These are phyloP conservation scores for Blastomyces percursus DNA, from an alignment of 2,329 filamentous ascomycete genomes.

Conservation along the genomic window DNA sequence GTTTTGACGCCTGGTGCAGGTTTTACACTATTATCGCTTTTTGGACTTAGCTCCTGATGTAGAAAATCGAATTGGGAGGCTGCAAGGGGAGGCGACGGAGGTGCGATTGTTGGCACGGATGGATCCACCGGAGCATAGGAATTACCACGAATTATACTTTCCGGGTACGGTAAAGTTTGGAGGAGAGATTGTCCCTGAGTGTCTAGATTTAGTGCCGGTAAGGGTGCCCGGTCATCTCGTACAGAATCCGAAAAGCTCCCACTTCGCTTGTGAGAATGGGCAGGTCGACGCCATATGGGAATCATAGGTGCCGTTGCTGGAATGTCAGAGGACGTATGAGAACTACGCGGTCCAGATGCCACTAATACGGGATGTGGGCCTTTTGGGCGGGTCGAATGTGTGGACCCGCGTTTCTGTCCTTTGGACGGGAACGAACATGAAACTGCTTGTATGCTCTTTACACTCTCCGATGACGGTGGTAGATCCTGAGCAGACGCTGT, in stretches of 20 bases:
- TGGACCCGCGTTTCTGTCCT: constrained; percentile 27
- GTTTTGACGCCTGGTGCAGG: constrained; percentile 63
- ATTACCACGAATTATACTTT: constrained; percentile 78
- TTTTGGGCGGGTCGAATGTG: constrained; percentile 23
- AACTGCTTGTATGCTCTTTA: constrained; percentile 45
- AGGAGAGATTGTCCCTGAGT: constrained; percentile 36
- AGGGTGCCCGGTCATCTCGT: constrained; percentile 52
- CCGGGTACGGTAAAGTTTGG: constrained; percentile 57
- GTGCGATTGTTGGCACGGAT: constrained; percentile 58
- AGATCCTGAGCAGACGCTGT: constrained; percentile 26
- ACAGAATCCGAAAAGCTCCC: constrained; percentile 80
- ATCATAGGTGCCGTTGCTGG: constrained; percentile 21
- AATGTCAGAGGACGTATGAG: constrained; percentile 21
- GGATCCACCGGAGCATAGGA: constrained; percentile 72
- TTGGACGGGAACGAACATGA: constrained; percentile 51
- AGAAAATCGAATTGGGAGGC: constrained; percentile 20
- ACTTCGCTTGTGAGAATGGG: constrained; percentile 59
- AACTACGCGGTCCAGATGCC: constrained; percentile 20
- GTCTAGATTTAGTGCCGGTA: constrained; percentile 39
- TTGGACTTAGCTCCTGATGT: not conserved
- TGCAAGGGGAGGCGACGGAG: constrained; percentile 36
- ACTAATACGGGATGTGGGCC: constrained; percentile 34
- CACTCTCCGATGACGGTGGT: constrained; percentile 31
- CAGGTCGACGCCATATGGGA: constrained; percentile 36
- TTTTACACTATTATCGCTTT: constrained; percentile 17